Percentiles rank a stretch among this genome's conserved stretches.
Evolutionary conservation across 495 filamentous ascomycete species (phyloP).

Genomic region (Talaromyces nanjingensis): DNA sequence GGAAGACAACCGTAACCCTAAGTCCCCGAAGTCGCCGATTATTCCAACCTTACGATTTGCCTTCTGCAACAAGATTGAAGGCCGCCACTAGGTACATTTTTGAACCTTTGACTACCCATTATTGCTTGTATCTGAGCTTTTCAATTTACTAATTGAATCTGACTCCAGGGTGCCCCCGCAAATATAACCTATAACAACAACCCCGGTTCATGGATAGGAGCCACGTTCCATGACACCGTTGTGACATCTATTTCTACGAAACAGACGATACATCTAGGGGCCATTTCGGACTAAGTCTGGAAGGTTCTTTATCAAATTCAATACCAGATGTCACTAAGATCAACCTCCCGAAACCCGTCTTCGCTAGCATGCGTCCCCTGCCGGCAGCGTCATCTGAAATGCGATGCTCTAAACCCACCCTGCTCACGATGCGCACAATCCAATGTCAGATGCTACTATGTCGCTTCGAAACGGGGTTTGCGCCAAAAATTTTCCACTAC

Average conservation of each 20-base stretch:
- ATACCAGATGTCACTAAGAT: not conserved
- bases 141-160: not conserved
- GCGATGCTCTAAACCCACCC: constrained; percentile 6
- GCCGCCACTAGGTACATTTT: not conserved
- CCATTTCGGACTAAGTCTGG: not conserved
- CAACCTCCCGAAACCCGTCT: constrained; percentile 1
- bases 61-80: not conserved
- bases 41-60: not conserved
- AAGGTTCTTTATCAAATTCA: not conserved
- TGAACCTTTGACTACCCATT: not conserved
- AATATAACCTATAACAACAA: not conserved
- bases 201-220: not conserved
- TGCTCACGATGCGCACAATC: constrained; percentile 4
- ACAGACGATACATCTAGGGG: not conserved
- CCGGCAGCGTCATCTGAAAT: constrained; percentile 13
- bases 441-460: not conserved
- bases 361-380: constrained; percentile 12
- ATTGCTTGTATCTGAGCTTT: not conserved
- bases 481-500: not conserved
- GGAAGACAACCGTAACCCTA: not conserved
- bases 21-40: not conserved
- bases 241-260: too few relatives aligned
- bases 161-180: not conserved
- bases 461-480: constrained; percentile 4
- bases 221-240: not conserved